Conservation (phyloP, 1,284 basidiomycete genomes). For the Cryptococcus jaspeensis region DNA sequence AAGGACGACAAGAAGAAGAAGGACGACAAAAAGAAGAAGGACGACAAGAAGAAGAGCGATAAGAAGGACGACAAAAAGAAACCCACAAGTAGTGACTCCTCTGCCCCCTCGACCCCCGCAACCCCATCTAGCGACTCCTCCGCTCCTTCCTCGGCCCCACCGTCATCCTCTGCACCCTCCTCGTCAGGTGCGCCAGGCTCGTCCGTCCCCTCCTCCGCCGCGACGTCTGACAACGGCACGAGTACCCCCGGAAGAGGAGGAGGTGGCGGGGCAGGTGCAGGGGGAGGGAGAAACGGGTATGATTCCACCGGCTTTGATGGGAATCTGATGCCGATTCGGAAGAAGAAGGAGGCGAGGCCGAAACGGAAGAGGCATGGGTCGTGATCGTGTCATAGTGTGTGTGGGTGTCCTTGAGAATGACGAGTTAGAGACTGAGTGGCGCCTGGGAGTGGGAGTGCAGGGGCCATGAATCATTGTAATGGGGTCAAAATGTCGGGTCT, state of each 20-base stretch:
- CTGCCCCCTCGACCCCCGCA: background rate
- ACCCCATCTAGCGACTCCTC: background rate
- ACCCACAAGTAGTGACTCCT: too few relatives aligned
- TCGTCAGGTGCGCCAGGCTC: background rate
- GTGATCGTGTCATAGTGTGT: too few relatives aligned
- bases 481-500: too few relatives aligned
- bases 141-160: background rate
- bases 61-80: background rate
- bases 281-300: background rate
- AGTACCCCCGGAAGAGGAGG: too few relatives aligned
- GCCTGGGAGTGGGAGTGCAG: too few relatives aligned
- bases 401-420: too few relatives aligned
- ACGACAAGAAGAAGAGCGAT: background rate
- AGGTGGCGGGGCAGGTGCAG: too few relatives aligned
- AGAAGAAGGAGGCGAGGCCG: background rate
- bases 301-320: constrained; percentile 13
- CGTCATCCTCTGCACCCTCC: background rate
- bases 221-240: too few relatives aligned
- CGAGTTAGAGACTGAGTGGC: too few relatives aligned
- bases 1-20: background rate
- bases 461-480: too few relatives aligned
- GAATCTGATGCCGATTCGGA: constrained; percentile 16
- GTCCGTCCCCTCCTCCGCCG: too few relatives aligned
- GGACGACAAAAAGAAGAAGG: background rate
- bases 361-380: too few relatives aligned